These are phyloP conservation scores for Picea abies DNA, from an alignment of 83 land plant genomes.

Conservation along the genomic window DNA sequence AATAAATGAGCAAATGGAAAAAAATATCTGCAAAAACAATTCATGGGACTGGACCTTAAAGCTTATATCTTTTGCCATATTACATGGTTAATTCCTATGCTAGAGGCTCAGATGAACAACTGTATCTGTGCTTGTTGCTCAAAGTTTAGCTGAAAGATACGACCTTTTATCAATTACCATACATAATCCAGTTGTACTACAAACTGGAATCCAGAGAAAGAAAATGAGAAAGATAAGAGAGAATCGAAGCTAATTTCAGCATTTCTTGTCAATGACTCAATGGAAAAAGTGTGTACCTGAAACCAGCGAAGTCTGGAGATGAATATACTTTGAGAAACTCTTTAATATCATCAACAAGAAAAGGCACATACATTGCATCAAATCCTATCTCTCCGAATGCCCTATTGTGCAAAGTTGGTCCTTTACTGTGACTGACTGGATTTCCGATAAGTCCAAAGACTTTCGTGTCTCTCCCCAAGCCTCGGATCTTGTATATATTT, in stretches of 20 bases:
- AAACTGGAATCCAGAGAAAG: not conserved
- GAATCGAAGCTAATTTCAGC: not conserved
- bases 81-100: not conserved
- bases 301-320: conserved; percentile 84
- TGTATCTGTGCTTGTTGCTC: not conserved
- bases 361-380: conserved; percentile 86
- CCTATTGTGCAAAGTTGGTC: conserved; percentile 76
- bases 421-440: conserved; percentile 95
- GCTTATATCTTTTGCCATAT: not conserved
- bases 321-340: conserved; percentile 67
- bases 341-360: conserved; percentile 79
- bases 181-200: not conserved
- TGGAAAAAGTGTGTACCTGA: conserved; percentile 60
- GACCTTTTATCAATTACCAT: not conserved
- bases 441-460: conserved; percentile 94
- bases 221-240: not conserved
- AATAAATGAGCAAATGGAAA: not conserved
- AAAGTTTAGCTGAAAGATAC: not conserved
- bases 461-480: conserved; percentile 66
- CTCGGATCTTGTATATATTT: conserved; percentile 62
- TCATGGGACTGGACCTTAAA: not conserved
- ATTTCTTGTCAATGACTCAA: not conserved
- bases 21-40: not conserved
- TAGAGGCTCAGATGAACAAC: not conserved
- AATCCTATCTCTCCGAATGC: conserved; percentile 68